Conservation (phyloP, 2,329 filamentous ascomycete species). For the Chaetomiaceae sp. region DNA sequence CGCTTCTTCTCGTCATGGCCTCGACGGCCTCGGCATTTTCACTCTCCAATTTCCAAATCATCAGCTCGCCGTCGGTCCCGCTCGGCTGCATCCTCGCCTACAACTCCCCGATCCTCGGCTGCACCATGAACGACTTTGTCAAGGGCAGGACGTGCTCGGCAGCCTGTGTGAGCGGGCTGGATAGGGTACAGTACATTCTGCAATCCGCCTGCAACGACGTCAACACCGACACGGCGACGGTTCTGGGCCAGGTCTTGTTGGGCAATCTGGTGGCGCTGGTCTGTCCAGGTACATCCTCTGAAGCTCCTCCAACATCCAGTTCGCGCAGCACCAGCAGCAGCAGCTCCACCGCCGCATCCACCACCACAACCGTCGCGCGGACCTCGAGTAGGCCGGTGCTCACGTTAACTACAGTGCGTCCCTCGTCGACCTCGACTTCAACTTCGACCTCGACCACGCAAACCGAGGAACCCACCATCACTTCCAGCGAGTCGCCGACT, state of each 20-base stretch:
- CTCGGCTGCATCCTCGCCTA: constrained; percentile 39
- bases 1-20: constrained; percentile 22
- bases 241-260: constrained; percentile 35
- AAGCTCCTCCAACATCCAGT: background rate
- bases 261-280: constrained; percentile 36
- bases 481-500: background rate
- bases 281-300: constrained; percentile 26
- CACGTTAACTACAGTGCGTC: constrained; percentile 17
- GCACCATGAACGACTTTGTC: constrained; percentile 34
- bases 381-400: constrained; percentile 2
- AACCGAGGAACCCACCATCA: background rate
- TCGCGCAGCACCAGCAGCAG: background rate
- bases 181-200: constrained; percentile 71
- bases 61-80: constrained; percentile 35
- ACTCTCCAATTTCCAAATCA: constrained; percentile 39
- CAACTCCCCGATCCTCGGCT: constrained; percentile 37
- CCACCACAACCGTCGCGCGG: constrained; percentile 1
- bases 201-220: constrained; percentile 69
- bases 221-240: constrained; percentile 38
- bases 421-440: constrained; percentile 10
- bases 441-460: constrained; percentile 3
- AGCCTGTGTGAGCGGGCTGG: constrained; percentile 50
- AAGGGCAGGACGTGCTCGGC: constrained; percentile 35
- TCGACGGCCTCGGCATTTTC: constrained; percentile 30
- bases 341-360: background rate